Conservation (phyloP, 257 asterid genomes). For the Sherardia arvensis region DNA sequence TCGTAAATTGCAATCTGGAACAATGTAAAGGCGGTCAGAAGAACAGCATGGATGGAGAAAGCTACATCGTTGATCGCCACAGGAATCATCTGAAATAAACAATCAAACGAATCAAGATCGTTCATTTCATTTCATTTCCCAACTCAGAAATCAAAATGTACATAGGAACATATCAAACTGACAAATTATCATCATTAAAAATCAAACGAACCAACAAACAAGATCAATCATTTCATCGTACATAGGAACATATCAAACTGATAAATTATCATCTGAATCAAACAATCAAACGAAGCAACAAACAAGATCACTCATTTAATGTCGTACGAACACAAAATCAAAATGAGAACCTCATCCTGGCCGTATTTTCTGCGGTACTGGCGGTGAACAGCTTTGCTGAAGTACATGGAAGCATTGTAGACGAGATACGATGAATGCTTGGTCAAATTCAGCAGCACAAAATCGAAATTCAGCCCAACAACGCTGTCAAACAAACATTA, state of each 20-base stretch:
- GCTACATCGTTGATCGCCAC: conserved; percentile 98
- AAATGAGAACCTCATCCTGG: conserved; percentile 36
- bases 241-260: too few relatives aligned
- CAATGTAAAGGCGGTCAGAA: conserved; percentile 62
- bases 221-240: too few relatives aligned
- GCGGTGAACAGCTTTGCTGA: conserved; percentile 60
- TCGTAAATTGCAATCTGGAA: conserved; percentile 70
- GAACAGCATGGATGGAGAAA: conserved; percentile 82
- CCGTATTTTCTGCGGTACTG: conserved; percentile 73
- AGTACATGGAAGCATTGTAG: conserved; percentile 84
- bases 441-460: conserved; percentile 68
- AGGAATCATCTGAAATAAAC: conserved; percentile 71
- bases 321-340: too few relatives aligned
- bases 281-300: too few relatives aligned
- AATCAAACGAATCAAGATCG: background rate
- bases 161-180: background rate
- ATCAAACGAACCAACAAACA: too few relatives aligned
- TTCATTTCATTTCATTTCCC: background rate
- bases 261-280: too few relatives aligned
- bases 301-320: too few relatives aligned
- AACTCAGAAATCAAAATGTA: background rate
- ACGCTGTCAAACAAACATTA: conserved; percentile 39
- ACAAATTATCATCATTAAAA: too few relatives aligned
- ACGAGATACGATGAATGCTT: conserved; percentile 83
- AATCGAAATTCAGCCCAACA: conserved; percentile 90